phyloP scores from a whole-genome alignment of 371 early-diverging fungal species.

The Lichtheimia hyalospora region DNA sequence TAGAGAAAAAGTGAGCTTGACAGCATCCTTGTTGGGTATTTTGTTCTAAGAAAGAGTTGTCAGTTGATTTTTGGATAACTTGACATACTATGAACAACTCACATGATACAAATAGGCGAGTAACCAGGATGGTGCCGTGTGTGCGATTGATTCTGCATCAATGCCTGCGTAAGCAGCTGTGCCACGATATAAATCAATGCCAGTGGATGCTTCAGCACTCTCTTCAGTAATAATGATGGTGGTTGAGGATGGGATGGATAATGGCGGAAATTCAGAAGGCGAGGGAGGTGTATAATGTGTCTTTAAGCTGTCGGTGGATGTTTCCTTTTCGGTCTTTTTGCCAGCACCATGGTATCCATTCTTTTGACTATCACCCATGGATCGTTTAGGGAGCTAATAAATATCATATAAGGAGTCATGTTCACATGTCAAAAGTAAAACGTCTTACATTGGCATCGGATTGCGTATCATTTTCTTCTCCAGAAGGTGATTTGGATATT shows the following conservation, averaged over 20 bases:
- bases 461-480: conserved; percentile 24
- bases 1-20: conserved; percentile 85
- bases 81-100: conserved; percentile 4
- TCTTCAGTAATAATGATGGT: conserved; percentile 80
- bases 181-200: conserved; percentile 76
- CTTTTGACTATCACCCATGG: too few species aligned
- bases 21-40: conserved; percentile 68
- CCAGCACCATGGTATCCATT: too few species aligned
- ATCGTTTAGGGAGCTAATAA: too few species aligned
- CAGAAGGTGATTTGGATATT: conserved; percentile 40
- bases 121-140: conserved; percentile 61
- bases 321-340: too few species aligned
- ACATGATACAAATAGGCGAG: conserved; percentile 62
- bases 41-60: conserved; percentile 51
- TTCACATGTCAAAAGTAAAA: too few species aligned
- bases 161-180: conserved; percentile 58
- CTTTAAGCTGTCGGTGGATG: background rate
- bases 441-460: background rate
- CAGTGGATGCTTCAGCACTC: conserved; percentile 75
- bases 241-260: conserved; percentile 66
- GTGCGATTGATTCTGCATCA: conserved; percentile 45
- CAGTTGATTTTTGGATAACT: background rate
- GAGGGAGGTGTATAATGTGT: conserved; percentile 33
- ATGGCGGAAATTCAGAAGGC: conserved; percentile 57
- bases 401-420: too few species aligned